Base-by-base conservation (phyloP, 1,139 yeast genomes). In the Yamadazyma oceani region DNA sequence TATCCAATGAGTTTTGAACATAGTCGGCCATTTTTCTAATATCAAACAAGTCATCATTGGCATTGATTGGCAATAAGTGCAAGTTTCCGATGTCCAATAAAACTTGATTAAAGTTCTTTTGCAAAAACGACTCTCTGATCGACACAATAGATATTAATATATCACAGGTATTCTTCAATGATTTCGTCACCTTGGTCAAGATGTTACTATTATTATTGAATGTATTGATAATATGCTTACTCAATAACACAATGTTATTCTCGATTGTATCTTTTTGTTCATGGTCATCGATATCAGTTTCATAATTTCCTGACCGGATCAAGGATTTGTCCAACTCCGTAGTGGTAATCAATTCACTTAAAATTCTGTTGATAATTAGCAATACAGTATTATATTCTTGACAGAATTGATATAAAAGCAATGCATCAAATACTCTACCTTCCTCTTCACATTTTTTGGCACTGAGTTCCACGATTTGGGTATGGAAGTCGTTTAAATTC, bases 391-490 rank as follows among this genome's bases (percentile, higher is more conserved):
- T 86, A 58, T 84, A 85, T 53, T 90, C 96, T 61, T 87, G 94
- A 38, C 96, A 80, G 45, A 90, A 74, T 64, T 90, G 96, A 57
- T 87, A 92, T 40, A 92, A 70, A 39, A 87, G 67, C 41, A 94
- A 76, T 9, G 97, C 88, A 57, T 94, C 97, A 44, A 85, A 80
- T 4, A 82, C 73, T 52, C 96, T 75, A 3, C 97, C 97, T 56
- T 89, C 97, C 49, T 88, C 95, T 54, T 87, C 94, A 22, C 97
- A 95, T 50, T 80, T 81, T 36, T 75, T 72, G 2, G 97, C 97
- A 19, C 96, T 89, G 43, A 80, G 80, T 53, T 85, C 95, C 5
- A 95, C 81, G 32, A 92, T 88, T 42, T 79, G 78, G 36, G 54
- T 61, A 46, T 66, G 56, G 42, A 66, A 71, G 25, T 59, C 60